Conservation (phyloP, 371 early-diverging fungal genomes). For the Haplosporangium sp. region DNA sequence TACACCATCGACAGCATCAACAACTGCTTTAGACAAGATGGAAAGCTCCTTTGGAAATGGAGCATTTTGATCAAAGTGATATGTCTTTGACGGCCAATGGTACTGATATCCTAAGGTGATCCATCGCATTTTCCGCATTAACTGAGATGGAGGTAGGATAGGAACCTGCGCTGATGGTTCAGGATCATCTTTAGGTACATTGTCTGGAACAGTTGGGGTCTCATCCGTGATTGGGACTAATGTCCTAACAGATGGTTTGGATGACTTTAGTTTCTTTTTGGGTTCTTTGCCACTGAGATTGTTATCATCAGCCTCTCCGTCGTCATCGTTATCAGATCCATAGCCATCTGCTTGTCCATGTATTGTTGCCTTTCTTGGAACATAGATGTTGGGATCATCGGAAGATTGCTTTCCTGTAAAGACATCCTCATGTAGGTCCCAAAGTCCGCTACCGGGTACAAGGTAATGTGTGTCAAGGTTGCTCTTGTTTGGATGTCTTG, state of each 20-base stretch:
- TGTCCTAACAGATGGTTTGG: constrained; percentile 29
- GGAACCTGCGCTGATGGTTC: constrained; percentile 57
- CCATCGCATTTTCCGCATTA: constrained; percentile 84
- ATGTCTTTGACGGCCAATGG: constrained; percentile 90
- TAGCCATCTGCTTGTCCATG: constrained; percentile 41
- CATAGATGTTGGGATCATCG: constrained; percentile 44
- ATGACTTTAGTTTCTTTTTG: constrained; percentile 20
- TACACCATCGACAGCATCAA: constrained; percentile 62
- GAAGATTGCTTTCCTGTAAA: constrained; percentile 37
- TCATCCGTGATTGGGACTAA: constrained; percentile 31
- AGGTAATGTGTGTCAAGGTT: constrained; percentile 88
- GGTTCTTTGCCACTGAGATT: not conserved
- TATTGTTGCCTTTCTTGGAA: constrained; percentile 42
- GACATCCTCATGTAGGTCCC: constrained; percentile 66
- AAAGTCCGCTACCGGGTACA: constrained; percentile 76
- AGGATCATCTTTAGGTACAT: constrained; percentile 53
- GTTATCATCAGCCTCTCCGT: constrained; percentile 15
- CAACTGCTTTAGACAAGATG: constrained; percentile 70
- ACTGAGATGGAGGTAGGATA: constrained; percentile 59
- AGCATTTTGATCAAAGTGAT: constrained; percentile 68
- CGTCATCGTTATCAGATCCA: constrained; percentile 38
- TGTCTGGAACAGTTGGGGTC: constrained; percentile 26
- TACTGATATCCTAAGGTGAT: constrained; percentile 92
- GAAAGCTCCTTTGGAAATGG: constrained; percentile 69
- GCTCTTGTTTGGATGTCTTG: constrained; percentile 80